Evolutionary conservation across 163 green algal genomes (phyloP).

Genomic region (Chloromonas sp.): DNA sequence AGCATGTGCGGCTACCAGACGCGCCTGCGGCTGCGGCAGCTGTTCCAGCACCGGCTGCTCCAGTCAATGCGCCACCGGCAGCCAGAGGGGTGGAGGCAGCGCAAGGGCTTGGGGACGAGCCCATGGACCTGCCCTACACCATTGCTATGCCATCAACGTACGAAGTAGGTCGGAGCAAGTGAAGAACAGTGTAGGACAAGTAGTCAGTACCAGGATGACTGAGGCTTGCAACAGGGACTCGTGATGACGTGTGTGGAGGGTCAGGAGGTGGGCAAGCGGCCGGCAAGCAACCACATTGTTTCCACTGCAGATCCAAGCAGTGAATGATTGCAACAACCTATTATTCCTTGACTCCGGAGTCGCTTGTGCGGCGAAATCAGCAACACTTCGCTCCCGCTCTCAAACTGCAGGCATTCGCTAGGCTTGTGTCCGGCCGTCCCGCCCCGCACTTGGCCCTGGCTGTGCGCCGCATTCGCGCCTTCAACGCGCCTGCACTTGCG

Average conservation of each 20-base stretch:
- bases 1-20: too few relatives aligned
- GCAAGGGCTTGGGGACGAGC: slow-evolving; percentile 3
- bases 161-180: not conserved
- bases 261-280: too few relatives aligned
- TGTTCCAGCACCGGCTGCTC: not conserved
- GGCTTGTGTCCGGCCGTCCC: slow-evolving; percentile 43
- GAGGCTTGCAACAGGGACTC: too few relatives aligned
- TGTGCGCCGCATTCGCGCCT: slow-evolving; percentile 69
- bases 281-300: too few relatives aligned
- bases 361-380: too few relatives aligned
- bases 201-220: too few relatives aligned
- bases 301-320: too few relatives aligned
- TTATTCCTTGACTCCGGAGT: too few relatives aligned
- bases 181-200: too few relatives aligned
- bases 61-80: slow-evolving; percentile 4
- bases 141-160: slow-evolving; percentile 59
- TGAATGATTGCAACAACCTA: not conserved
- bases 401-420: slow-evolving; percentile 41
- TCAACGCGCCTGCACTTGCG: slow-evolving; percentile 68
- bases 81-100: slow-evolving; percentile 8
- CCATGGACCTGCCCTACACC: slow-evolving; percentile 67
- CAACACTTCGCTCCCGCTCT: too few relatives aligned
- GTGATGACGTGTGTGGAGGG: too few relatives aligned
- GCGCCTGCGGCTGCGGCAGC: not conserved
- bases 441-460: slow-evolving; percentile 53